Evolutionary conservation across 176 grass and related monocot species (phyloP).

Genomic region (Pontederia crassipes): DNA sequence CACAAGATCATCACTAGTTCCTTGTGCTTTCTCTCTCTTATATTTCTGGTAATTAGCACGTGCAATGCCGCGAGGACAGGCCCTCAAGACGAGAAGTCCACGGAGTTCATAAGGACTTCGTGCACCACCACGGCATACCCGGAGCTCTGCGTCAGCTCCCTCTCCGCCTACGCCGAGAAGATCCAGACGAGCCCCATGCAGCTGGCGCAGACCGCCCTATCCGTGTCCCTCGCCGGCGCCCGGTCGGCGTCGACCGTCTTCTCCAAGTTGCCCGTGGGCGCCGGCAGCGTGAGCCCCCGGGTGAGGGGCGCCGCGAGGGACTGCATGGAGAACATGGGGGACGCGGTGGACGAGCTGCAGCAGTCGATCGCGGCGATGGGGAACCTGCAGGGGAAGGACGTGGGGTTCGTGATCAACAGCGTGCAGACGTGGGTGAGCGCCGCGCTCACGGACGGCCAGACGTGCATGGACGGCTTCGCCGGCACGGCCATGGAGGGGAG

Average conservation of each 20-base stretch:
- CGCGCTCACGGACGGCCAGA: slow-evolving; percentile 56
- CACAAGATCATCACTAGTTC: too few relatives aligned
- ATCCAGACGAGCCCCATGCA: slow-evolving; percentile 12
- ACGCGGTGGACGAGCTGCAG: slow-evolving; percentile 34
- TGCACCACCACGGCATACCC: slow-evolving; percentile 17
- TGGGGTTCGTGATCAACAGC: slow-evolving; percentile 40
- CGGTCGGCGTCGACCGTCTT: slow-evolving; percentile 1
- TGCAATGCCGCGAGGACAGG: slow-evolving; percentile 3
- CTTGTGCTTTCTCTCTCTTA: too few relatives aligned
- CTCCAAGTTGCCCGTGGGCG: neutral
- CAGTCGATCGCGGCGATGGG: slow-evolving; percentile 40
- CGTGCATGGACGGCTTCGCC: slow-evolving; percentile 59
- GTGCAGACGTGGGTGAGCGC: slow-evolving; percentile 74
- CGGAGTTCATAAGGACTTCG: slow-evolving; percentile 20
- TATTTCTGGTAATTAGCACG: too few relatives aligned
- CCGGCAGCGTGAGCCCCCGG: slow-evolving; percentile 11
- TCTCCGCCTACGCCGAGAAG: slow-evolving; percentile 13
- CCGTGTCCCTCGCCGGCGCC: slow-evolving; percentile 12
- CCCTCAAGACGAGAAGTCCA: neutral
- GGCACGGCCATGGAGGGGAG: slow-evolving; percentile 10
- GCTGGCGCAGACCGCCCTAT: slow-evolving; percentile 14
- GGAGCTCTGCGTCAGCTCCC: slow-evolving; percentile 13
- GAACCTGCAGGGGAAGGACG: neutral
- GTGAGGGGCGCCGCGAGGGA: slow-evolving; percentile 34
- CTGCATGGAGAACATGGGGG: slow-evolving; percentile 44